Base-by-base conservation (phyloP, 352 stramenopile genomes). In the Phytophthora vignae region DNA sequence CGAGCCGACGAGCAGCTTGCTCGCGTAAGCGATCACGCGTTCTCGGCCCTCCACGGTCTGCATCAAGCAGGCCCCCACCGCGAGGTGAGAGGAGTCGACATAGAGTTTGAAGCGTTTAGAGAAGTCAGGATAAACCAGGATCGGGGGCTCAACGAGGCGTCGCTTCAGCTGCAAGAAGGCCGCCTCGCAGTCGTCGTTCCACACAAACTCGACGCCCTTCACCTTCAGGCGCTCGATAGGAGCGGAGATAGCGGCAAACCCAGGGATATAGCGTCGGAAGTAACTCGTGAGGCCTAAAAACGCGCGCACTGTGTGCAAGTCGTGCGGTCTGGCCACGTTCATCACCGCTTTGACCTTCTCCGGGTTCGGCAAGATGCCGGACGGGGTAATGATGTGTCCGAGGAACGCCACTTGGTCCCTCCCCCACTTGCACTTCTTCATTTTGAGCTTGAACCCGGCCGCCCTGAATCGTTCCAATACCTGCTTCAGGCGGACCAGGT, bases 381-480 rank as follows among this genome's bases (percentile, higher is more conserved):
- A 29, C 4, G 60, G 48, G 12, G 48, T 58, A 0, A 66, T 49
- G 10, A 66, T 66, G 19, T 59, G 60, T 1, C 60, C 60, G 2
- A 60, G 12, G 36, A 67, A 67, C 2, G 60, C 50, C 4, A 67
- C 60, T 22, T 59, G 60, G 5, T 27, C 44, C 4, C 50, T 14
- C 3, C 36, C 49, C 60, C 46, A 65, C 21, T 55, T 36, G 19
- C 60, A 60, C 48, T 60, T 67, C 22, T 60, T 67, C 33, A 60
- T 67, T 8, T 67, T 54, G 2, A 67, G 10, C 11, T 67, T 67
- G 17, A 60, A 60, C 0, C 48, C 50, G 1, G 49, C 60, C 1
- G 25, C 9, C 5, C 22, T 4, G 14, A 67, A 67, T 19, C 21
- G 50, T 49, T 49, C 27, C 21, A 60, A 22, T 0, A 60, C 33